Evolutionary conservation across 2,329 filamentous ascomycete genomes (phyloP).

Genomic region (Aspergillus ustus): DNA sequence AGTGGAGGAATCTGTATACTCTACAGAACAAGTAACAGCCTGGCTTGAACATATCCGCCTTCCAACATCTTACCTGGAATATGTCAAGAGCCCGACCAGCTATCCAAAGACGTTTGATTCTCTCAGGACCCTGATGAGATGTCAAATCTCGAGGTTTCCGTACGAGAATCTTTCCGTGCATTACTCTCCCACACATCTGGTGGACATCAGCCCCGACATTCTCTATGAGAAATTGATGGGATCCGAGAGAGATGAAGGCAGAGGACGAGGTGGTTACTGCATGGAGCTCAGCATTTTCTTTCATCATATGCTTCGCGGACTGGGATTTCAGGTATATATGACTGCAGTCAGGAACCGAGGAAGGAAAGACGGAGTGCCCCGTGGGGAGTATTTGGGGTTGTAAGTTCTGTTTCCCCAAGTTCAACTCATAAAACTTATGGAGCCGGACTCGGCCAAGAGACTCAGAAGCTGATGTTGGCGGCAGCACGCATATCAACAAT

Average conservation of each 20-base stretch:
- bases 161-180: constrained; percentile 64
- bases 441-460: neutral
- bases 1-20: constrained; percentile 30
- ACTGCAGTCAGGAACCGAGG: constrained; percentile 54
- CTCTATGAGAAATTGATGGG: constrained; percentile 58
- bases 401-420: constrained; percentile 14
- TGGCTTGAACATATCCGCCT: constrained; percentile 41
- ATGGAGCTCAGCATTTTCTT: constrained; percentile 64
- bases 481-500: constrained; percentile 61
- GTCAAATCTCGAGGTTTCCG: constrained; percentile 56
- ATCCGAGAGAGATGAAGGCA: constrained; percentile 15
- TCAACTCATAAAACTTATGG: neutral
- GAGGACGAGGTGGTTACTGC: constrained; percentile 62
- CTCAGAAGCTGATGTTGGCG: neutral
- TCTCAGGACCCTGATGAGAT: constrained; percentile 44
- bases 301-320: constrained; percentile 54
- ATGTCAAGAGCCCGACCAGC: constrained; percentile 21
- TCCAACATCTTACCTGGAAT: constrained; percentile 27
- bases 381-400: constrained; percentile 33
- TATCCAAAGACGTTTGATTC: constrained; percentile 44
- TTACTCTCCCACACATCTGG: constrained; percentile 48
- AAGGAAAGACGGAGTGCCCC: constrained; percentile 31
- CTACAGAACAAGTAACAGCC: constrained; percentile 32
- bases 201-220: constrained; percentile 52
- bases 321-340: constrained; percentile 59